phyloP scores from a whole-genome alignment of 208 protist species.

The Crithidia brevicula region DNA sequence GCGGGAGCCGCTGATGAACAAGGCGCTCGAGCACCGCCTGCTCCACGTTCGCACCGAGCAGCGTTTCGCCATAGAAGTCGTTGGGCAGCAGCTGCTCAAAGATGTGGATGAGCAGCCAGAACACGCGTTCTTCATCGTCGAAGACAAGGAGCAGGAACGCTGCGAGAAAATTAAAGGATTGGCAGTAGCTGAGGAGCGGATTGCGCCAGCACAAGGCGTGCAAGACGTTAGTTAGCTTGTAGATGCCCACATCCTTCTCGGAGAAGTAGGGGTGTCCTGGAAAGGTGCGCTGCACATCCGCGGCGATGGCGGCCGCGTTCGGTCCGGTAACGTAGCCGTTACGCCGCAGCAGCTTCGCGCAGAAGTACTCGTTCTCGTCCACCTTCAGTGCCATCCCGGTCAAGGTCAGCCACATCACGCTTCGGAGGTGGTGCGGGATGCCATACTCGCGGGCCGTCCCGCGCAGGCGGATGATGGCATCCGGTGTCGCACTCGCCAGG shows the following conservation, averaged over 20 bases:
- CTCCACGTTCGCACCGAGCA: constrained; percentile 71
- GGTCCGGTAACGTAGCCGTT: constrained; percentile 55
- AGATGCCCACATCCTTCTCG: constrained; percentile 48
- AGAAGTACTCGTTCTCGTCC: constrained; percentile 82
- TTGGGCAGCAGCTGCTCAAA: constrained; percentile 73
- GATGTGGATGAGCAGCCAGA: constrained; percentile 67
- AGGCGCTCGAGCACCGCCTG: constrained; percentile 55
- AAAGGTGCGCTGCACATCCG: constrained; percentile 76
- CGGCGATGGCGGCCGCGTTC: constrained; percentile 49
- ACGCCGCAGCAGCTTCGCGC: constrained; percentile 48
- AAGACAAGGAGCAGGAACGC: constrained; percentile 63
- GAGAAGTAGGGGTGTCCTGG: constrained; percentile 75
- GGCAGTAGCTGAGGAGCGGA: constrained; percentile 80
- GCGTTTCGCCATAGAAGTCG: constrained; percentile 68
- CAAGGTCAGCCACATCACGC: constrained; percentile 74
- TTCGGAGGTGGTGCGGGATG: constrained; percentile 55
- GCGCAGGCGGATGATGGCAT: constrained; percentile 41
- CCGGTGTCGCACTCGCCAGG: constrained; percentile 45
- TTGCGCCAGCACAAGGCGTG: constrained; percentile 84
- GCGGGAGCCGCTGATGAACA: constrained; percentile 48
- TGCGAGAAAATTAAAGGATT: constrained; percentile 80
- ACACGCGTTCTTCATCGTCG: constrained; percentile 71
- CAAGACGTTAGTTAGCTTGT: constrained; percentile 65
- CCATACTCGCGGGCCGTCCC: constrained; percentile 34
- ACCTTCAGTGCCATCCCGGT: constrained; percentile 65